Conservation (phyloP, 2,329 filamentous ascomycete species). For the Clarireedia monteithiana region DNA sequence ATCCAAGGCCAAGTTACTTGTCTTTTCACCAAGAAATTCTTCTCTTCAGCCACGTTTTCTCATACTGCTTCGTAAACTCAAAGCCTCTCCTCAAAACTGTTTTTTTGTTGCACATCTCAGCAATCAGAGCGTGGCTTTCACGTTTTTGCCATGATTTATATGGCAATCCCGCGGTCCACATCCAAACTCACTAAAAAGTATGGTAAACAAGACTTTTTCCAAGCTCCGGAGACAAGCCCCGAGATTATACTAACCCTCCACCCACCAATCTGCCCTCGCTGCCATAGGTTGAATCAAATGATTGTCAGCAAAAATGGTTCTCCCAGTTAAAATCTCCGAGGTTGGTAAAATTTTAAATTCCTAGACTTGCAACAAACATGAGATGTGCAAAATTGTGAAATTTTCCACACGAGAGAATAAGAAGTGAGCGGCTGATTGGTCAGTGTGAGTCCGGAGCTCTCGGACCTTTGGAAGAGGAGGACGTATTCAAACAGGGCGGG, state of each 20-base stretch:
- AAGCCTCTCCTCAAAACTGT: neutral
- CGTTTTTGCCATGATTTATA: constrained; percentile 9
- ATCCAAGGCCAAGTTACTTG: no score
- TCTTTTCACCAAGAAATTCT: no score
- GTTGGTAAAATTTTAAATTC: neutral
- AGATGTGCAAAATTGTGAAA: constrained; percentile 3
- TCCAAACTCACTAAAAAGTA: neutral
- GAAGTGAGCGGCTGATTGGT: neutral
- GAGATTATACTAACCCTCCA: no score
- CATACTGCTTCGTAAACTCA: neutral
- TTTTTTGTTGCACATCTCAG: constrained; percentile 7
- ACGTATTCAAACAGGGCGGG: neutral
- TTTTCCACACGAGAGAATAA: neutral
- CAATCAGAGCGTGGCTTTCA: constrained; percentile 8
- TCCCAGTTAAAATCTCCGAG: neutral
- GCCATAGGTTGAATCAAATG: no score
- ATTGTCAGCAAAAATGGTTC: no score
- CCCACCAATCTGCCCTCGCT: no score
- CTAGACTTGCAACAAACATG: constrained; percentile 7
- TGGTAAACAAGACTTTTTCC: neutral
- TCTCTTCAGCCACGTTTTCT: neutral
- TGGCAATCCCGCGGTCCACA: neutral
- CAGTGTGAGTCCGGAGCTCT: neutral
- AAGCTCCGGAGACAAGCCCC: neutral
- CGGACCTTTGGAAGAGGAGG: neutral